Evolutionary conservation across 1,284 basidiomycete genomes (phyloP).

Genomic region (Malassezia brasiliensis): DNA sequence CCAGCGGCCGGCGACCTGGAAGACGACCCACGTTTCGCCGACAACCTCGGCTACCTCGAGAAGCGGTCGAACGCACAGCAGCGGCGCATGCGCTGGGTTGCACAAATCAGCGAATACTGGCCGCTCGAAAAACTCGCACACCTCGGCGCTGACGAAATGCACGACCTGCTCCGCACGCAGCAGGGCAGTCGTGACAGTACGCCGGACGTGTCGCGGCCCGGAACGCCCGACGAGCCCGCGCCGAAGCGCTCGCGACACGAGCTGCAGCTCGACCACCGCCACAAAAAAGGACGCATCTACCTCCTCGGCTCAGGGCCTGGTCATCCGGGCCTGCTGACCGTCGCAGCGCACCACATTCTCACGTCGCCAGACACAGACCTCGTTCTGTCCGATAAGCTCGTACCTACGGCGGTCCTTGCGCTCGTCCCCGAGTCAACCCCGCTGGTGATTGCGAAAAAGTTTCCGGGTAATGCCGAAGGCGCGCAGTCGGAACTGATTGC

Average conservation of each 20-base stretch:
- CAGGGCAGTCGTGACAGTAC: conserved; percentile 11
- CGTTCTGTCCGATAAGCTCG: conserved; percentile 92
- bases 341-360: conserved; percentile 71
- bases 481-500: conserved; percentile 91
- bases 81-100: conserved; percentile 49
- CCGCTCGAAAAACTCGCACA: conserved; percentile 66
- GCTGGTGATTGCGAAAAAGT: conserved; percentile 79
- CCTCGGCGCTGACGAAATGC: conserved; percentile 64
- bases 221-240: neutral
- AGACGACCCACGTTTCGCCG: conserved; percentile 4
- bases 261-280: neutral
- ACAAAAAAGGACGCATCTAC: conserved; percentile 49
- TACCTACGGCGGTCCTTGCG: conserved; percentile 74
- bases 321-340: conserved; percentile 79
- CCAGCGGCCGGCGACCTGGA: neutral
- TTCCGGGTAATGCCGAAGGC: conserved; percentile 90
- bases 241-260: conserved; percentile 11
- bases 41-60: conserved; percentile 5
- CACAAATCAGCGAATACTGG: conserved; percentile 64
- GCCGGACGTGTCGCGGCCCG: neutral
- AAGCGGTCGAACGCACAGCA: conserved; percentile 18
- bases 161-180: conserved; percentile 43
- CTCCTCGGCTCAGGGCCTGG: conserved; percentile 91
- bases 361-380: conserved; percentile 64
- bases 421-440: conserved; percentile 63